These are phyloP conservation scores for Calonectria hawksworthii DNA, from an alignment of 2,329 filamentous ascomycete genomes.

Conservation along the genomic window DNA sequence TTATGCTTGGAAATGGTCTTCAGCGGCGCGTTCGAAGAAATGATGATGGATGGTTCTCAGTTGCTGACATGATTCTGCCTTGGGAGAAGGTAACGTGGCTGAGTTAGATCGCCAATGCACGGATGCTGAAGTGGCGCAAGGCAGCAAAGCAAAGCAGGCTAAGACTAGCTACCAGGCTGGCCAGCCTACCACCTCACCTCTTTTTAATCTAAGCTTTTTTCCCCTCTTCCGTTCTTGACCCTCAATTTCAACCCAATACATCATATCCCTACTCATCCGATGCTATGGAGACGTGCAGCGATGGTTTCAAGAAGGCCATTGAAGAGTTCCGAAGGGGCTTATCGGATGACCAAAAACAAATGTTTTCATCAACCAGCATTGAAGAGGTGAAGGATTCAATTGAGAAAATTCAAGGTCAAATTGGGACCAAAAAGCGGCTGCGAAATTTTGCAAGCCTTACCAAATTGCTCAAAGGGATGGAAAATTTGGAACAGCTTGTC, in stretches of 20 bases:
- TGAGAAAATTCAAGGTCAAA: not conserved
- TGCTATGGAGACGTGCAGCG: not conserved
- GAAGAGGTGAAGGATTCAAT: not conserved
- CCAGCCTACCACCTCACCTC: not conserved
- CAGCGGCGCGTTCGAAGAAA: not conserved
- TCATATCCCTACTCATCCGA: not conserved
- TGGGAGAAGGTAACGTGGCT: not conserved
- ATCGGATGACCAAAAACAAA: not conserved
- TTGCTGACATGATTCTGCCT: not conserved
- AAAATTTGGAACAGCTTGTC: not conserved
- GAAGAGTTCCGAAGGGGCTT: not conserved
- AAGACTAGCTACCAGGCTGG: not conserved
- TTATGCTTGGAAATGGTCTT: not conserved
- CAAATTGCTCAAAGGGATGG: not conserved
- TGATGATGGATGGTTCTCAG: not conserved
- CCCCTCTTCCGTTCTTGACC: not conserved
- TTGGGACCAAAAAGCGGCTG: not conserved
- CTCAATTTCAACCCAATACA: not conserved
- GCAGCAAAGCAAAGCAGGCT: constrained; percentile 1
- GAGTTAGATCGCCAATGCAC: not conserved
- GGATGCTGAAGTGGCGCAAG: not conserved
- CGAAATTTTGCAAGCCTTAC: not conserved
- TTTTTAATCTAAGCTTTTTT: not conserved
- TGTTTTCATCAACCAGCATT: not conserved
- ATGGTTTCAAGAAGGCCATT: not conserved